Evolutionary conservation across 176 grass and related monocot species (phyloP).

Genomic region (Dactylis glomerata): DNA sequence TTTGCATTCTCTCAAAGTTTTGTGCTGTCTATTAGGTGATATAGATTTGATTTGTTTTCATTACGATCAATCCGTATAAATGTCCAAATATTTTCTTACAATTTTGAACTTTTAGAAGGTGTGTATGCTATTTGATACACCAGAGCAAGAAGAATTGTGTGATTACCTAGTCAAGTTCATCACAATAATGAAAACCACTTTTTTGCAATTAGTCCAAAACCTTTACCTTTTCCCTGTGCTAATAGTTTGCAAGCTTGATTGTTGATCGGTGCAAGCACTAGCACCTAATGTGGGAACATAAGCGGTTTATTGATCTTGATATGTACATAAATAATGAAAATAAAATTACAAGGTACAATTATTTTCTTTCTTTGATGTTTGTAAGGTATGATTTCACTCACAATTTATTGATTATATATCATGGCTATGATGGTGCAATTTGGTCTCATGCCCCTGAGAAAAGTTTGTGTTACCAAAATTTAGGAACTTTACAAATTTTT

Average conservation of each 20-base stretch:
- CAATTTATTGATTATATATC: neutral
- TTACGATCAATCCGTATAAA: neutral
- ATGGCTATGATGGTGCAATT: neutral
- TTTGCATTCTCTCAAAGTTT: neutral
- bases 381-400: neutral
- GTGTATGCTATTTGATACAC: neutral
- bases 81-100: neutral
- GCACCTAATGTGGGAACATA: neutral
- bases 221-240: neutral
- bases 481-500: neutral
- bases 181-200: neutral
- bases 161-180: neutral
- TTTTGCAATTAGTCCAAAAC: neutral
- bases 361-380: neutral
- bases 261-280: neutral
- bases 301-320: neutral
- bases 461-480: neutral
- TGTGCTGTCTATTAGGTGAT: neutral
- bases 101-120: neutral
- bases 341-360: neutral
- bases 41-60: neutral
- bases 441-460: neutral
- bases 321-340: conserved; percentile 3
- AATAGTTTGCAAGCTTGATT: neutral
- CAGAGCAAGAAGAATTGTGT: neutral